Percentiles rank a stretch among this genome's conserved stretches.
Evolutionary conservation across 352 stramenopile genomes (phyloP).

Genomic region (Paralagenidium karlingii): DNA sequence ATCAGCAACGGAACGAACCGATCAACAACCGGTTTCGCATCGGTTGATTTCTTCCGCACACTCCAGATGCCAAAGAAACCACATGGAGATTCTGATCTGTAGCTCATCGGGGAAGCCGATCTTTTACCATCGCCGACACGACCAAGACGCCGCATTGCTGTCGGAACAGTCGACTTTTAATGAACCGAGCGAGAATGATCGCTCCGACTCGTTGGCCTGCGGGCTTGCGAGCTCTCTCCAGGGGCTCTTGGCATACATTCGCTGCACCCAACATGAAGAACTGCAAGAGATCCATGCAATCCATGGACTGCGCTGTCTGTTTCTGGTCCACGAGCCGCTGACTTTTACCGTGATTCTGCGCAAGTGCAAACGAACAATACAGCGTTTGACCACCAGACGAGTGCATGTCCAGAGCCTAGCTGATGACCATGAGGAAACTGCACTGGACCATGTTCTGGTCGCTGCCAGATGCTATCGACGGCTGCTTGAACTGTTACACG

Average conservation of each 20-base stretch:
- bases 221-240: constrained; percentile 54
- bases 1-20: too few species aligned
- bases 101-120: constrained; percentile 49
- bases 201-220: constrained; percentile 13
- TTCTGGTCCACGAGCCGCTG: constrained; percentile 23
- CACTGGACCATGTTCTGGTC: too few species aligned
- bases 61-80: too few species aligned
- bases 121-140: constrained; percentile 20
- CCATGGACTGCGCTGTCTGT: constrained; percentile 27
- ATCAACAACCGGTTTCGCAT: too few species aligned
- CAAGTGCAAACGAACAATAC: too few species aligned
- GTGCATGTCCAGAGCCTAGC: too few species aligned
- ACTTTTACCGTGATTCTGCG: constrained; percentile 41
- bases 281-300: constrained; percentile 29
- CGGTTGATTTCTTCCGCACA: too few species aligned
- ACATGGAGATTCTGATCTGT: constrained; percentile 37
- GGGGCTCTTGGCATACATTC: constrained; percentile 44
- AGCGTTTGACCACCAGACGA: too few species aligned
- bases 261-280: constrained; percentile 37
- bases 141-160: not conserved
- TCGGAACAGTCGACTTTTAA: not conserved
- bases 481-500: constrained; percentile 29
- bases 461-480: constrained; percentile 4
- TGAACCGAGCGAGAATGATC: constrained; percentile 1
- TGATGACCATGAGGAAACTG: constrained; percentile 1